phyloP scores from a whole-genome alignment of 352 stramenopile genomes.

The Pythium graminicola region DNA sequence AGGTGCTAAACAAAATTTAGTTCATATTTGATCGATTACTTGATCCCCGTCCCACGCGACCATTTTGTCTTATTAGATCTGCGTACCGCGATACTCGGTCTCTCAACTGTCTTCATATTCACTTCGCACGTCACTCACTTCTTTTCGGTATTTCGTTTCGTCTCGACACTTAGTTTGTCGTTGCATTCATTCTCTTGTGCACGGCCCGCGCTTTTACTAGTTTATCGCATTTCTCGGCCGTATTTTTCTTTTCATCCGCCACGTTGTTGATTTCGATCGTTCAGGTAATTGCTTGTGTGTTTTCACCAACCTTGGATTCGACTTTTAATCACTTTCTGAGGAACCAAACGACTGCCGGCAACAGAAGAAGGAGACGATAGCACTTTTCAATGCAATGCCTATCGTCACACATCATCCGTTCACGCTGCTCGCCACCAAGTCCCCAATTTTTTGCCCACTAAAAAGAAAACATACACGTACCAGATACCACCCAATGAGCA shows the following conservation, averaged over 20 bases:
- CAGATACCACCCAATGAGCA: conserved; percentile 10
- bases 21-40: conserved; percentile 17
- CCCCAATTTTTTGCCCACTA: conserved; percentile 15
- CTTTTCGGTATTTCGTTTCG: not conserved
- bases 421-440: not conserved
- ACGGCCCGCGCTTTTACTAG: conserved; percentile 13
- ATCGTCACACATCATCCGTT: not conserved
- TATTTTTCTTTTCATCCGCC: not conserved
- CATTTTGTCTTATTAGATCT: conserved; percentile 14
- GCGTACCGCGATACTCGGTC: not conserved
- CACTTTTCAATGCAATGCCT: conserved; percentile 7
- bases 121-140: conserved; percentile 12
- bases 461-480: conserved; percentile 16
- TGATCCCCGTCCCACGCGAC: conserved; percentile 2
- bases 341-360: conserved; percentile 1
- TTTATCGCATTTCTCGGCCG: conserved; percentile 24
- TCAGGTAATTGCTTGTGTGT: conserved; percentile 12
- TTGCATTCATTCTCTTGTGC: conserved; percentile 4
- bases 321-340: conserved; percentile 25
- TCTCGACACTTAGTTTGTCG: not conserved
- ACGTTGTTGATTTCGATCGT: conserved; percentile 2
- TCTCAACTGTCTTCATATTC: conserved; percentile 9
- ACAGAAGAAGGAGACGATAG: not conserved
- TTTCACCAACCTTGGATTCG: conserved; percentile 21
- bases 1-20: conserved; percentile 16